Evolutionary conservation across 345 rosid species (phyloP).

Genomic region (Dipteronia sinensis): DNA sequence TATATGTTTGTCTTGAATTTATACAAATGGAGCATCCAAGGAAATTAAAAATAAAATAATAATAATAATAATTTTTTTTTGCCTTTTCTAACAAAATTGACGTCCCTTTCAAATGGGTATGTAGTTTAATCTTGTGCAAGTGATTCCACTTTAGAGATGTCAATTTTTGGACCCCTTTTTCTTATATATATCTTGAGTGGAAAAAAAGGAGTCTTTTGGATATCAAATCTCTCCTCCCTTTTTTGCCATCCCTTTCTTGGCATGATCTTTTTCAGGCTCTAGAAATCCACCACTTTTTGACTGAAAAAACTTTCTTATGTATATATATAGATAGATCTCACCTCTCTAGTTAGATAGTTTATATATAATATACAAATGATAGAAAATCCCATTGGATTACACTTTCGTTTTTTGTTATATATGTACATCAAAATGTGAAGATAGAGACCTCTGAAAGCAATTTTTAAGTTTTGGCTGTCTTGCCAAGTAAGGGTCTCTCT

Average conservation of each 20-base stretch:
- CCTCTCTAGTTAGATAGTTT: not conserved
- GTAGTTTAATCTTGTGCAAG: constrained; percentile 25
- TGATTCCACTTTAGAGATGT: constrained; percentile 34
- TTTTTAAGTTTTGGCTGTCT: constrained; percentile 9
- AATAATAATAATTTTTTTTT: not conserved
- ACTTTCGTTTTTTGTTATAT: constrained; percentile 26
- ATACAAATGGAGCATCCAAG: constrained; percentile 33
- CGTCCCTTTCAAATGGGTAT: constrained; percentile 33
- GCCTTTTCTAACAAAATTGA: constrained; percentile 28
- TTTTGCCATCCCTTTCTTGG: constrained; percentile 45
- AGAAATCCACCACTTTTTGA: constrained; percentile 45
- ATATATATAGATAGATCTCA: not conserved
- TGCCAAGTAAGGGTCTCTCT: not conserved
- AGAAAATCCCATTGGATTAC: constrained; percentile 13
- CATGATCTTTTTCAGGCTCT: constrained; percentile 35
- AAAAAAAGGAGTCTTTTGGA: constrained; percentile 40
- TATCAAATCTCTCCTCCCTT: constrained; percentile 22
- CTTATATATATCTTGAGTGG: constrained; percentile 4
- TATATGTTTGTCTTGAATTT: constrained; percentile 11
- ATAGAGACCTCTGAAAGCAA: constrained; percentile 24
- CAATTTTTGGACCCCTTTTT: constrained; percentile 46
- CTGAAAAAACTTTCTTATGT: constrained; percentile 27
- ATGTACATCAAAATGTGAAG: constrained; percentile 19
- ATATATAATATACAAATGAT: not conserved
- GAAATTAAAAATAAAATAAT: not conserved